These are phyloP conservation scores for Tolypocladium cylindrosporum DNA, from an alignment of 2,329 filamentous ascomycete species.

Conservation along the genomic window DNA sequence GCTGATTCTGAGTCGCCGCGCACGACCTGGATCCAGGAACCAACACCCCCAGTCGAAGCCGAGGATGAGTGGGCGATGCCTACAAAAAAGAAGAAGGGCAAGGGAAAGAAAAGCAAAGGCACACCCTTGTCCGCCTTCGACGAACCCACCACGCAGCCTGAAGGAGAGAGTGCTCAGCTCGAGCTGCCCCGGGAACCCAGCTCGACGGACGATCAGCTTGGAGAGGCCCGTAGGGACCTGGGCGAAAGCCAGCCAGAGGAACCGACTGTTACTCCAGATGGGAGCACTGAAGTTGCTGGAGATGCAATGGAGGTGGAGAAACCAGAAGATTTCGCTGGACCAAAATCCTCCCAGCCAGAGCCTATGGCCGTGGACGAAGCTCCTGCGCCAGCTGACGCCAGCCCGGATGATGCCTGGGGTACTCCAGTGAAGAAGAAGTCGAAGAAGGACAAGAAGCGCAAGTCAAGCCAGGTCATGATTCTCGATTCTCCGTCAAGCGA, in stretches of 20 bases:
- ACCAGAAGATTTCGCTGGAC: background rate
- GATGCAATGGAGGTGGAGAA: background rate
- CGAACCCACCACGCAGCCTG: background rate
- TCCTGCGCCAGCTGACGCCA: constrained; percentile 6
- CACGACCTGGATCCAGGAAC: background rate
- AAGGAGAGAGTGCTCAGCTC: background rate
- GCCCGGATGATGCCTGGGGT: constrained; percentile 8
- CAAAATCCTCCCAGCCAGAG: background rate
- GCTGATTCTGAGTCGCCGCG: background rate
- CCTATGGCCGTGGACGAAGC: background rate
- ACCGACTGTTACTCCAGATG: background rate
- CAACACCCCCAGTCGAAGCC: background rate
- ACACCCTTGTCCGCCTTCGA: background rate
- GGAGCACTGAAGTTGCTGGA: background rate
- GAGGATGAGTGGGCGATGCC: constrained; percentile 9
- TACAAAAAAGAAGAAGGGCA: constrained; percentile 22
- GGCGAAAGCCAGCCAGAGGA: background rate
- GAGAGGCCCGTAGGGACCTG: background rate
- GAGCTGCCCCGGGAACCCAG: background rate
- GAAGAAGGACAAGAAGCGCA: constrained; percentile 27
- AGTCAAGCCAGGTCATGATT: constrained; percentile 9
- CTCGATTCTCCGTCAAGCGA: constrained; percentile 1
- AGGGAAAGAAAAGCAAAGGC: constrained; percentile 17
- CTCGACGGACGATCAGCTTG: background rate
- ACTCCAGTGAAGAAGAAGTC: constrained; percentile 14